Conservation (phyloP, 495 filamentous ascomycete species). For the Entonaema liquescens region DNA sequence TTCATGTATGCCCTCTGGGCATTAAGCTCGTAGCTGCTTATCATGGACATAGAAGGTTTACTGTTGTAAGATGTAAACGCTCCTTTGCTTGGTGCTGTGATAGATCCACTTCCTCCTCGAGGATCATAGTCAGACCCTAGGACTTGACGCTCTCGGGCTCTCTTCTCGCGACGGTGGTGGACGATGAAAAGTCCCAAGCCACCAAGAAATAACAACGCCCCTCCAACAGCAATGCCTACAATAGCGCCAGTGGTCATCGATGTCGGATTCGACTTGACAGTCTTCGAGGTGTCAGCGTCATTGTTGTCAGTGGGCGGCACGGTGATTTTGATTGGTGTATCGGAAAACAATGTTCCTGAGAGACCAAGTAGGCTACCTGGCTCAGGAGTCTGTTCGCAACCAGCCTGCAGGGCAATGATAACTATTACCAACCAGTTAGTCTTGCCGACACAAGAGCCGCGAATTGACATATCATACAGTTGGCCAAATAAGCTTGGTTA, state of each 20-base stretch:
- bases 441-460: neutral
- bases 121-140: constrained; percentile 18
- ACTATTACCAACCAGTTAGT: constrained; percentile 42
- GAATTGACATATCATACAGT: constrained; percentile 40
- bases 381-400: constrained; percentile 51
- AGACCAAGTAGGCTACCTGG: constrained; percentile 47
- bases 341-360: constrained; percentile 47
- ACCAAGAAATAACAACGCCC: constrained; percentile 50
- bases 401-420: constrained; percentile 50
- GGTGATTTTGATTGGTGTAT: constrained; percentile 48
- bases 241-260: constrained; percentile 55
- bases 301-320: constrained; percentile 28
- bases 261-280: constrained; percentile 4
- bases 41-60: constrained; percentile 42
- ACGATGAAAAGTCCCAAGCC: constrained; percentile 51
- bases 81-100: constrained; percentile 23
- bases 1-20: constrained; percentile 36
- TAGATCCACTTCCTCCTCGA: constrained; percentile 28
- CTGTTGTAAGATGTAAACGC: constrained; percentile 40
- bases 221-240: constrained; percentile 55
- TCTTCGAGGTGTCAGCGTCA: constrained; percentile 9
- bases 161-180: constrained; percentile 53
- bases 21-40: constrained; percentile 35
- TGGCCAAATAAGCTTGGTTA: constrained; percentile 43
- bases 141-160: constrained; percentile 14